Conservation (phyloP, 176 grass and related monocot species). For the Echinochloa phyllopogon region DNA sequence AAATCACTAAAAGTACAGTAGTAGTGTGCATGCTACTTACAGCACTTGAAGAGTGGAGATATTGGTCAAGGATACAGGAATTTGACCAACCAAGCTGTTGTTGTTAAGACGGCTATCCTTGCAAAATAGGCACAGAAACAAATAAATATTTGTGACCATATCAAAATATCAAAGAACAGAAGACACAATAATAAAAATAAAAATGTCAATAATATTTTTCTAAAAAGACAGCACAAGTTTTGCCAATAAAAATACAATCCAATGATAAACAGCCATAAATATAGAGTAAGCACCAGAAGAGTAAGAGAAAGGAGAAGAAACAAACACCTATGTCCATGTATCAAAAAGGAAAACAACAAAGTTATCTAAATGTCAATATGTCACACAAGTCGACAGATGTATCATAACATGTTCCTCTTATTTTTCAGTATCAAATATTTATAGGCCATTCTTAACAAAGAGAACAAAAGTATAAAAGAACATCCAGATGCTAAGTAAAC, state of each 20-base stretch:
- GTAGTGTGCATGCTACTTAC: slow-evolving; percentile 56
- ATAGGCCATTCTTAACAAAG: slow-evolving; percentile 34
- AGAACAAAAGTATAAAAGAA: slow-evolving; percentile 9
- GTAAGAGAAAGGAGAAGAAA: slow-evolving; percentile 1
- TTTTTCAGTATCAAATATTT: neutral
- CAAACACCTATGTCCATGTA: slow-evolving; percentile 14
- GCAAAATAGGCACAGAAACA: slow-evolving; percentile 42
- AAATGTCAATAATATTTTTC: neutral
- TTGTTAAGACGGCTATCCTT: slow-evolving; percentile 86
- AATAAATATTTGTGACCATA: slow-evolving; percentile 38
- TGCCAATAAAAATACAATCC: neutral
- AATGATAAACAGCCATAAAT: slow-evolving; percentile 15
- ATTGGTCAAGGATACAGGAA: slow-evolving; percentile 64
- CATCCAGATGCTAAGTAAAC: neutral
- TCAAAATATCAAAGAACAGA: slow-evolving; percentile 25
- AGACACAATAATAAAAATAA: neutral
- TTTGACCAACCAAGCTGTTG: slow-evolving; percentile 63
- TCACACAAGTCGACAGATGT: slow-evolving; percentile 1
- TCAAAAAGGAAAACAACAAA: neutral
- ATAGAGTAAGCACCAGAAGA: slow-evolving; percentile 31
- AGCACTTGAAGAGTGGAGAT: slow-evolving; percentile 76
- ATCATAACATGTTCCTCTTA: slow-evolving; percentile 22
- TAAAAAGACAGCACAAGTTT: neutral
- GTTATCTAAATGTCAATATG: neutral
- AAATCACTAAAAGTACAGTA: slow-evolving; percentile 28